Evolutionary conservation across 2,329 filamentous ascomycete genomes (phyloP), one percentile per base, ranked within the genome.

Genomic region (Celoporthe dispersa): DNA sequence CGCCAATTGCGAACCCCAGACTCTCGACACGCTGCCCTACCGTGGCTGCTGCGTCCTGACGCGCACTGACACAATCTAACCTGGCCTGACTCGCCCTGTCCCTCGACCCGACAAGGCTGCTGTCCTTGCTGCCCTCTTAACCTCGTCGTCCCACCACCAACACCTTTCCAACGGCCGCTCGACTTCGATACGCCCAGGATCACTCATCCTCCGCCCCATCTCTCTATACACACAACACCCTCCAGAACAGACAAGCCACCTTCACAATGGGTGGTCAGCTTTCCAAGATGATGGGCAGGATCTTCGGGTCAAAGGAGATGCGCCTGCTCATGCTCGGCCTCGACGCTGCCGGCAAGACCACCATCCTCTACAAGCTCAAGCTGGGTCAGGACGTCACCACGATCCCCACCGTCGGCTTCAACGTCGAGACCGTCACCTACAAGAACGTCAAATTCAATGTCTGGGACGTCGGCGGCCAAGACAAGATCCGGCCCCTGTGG

Each of bases 371-470:
- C 89, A 98, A 98, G 87, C 88, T 99, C 79, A 98, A 98, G 89
- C 90, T 98, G 72, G 94, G 95, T 83, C 94, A 98, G 86, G 94
- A 97, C 80, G 94, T 98, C 78, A 98, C 96, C 73, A 98, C 96
- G 66, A 98, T 98, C 79, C 96, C 96, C 62, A 99, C 96, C 44
- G 96, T 99, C 77, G 96, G 95, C 76, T 98, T 98, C 88, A 98
- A 98, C 88, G 96, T 98, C 82, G 95, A 98, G 87, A 97, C 94
- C 5, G 94, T 98, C 78, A 97, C 94, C 75, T 98, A 97, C 87
- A 98, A 98, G 88, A 98, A 98, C 82, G 94, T 98, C 83, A 97
- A 98, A 84, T 98, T 98, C 87, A 98, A 97, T 78, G 95, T 98
- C 73, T 98, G 95, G 95, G 95, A 98, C 85, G 95, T 98, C 71